Percentiles rank a stretch among this genome's conserved stretches.
Evolutionary conservation across 305 asterid species (phyloP).

Genomic region (Fraxinus nigra): DNA sequence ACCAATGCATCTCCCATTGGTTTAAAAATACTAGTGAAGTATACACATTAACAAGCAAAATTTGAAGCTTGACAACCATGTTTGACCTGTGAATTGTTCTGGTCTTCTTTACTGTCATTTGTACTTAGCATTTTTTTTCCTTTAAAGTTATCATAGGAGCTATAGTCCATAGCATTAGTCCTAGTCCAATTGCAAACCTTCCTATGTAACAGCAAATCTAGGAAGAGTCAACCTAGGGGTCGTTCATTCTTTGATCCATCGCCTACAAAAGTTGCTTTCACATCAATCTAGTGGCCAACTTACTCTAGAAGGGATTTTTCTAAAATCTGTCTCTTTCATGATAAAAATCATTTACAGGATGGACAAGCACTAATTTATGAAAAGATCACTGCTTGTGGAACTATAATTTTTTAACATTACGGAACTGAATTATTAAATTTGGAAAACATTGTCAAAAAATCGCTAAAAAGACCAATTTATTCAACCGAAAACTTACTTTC

Average conservation of each 20-base stretch:
- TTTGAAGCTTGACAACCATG: neutral
- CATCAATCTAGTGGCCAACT: neutral
- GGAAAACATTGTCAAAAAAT: neutral
- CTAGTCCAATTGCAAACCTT: neutral
- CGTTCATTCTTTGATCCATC: neutral
- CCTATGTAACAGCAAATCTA: neutral
- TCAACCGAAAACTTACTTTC: slow-evolving; percentile 34
- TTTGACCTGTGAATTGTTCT: neutral
- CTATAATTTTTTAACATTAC: neutral
- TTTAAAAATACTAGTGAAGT: neutral
- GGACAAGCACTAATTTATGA: neutral
- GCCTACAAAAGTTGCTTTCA: slow-evolving; percentile 1
- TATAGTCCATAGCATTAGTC: neutral
- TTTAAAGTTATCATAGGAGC: neutral
- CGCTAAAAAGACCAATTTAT: neutral
- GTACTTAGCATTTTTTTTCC: neutral
- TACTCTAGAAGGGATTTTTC: neutral
- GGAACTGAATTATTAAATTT: neutral
- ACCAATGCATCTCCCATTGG: neutral
- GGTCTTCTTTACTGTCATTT: neutral
- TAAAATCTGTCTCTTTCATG: neutral
- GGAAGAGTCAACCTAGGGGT: neutral
- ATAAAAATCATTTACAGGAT: neutral
- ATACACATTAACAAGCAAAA: neutral
- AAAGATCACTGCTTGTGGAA: neutral